A percentile compares a stretch with the other conserved stretches of the same genome.
These are phyloP conservation scores for Ustilago loliicola DNA, from an alignment of 1,284 basidiomycete species.

Conservation along the genomic window DNA sequence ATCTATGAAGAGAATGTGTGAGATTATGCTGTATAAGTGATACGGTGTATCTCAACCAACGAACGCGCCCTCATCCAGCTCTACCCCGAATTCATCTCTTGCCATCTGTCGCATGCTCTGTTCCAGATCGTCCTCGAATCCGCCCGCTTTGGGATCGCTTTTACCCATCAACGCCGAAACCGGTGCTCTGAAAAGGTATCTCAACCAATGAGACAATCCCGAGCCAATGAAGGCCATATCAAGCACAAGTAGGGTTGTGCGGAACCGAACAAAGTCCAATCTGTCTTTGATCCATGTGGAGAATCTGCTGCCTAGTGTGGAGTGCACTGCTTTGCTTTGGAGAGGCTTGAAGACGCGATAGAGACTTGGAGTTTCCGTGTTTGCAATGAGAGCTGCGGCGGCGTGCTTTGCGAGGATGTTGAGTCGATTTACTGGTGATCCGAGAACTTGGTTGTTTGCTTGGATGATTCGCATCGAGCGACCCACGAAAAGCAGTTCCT, in stretches of 20 bases:
- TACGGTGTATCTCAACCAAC: slow-evolving; percentile 23
- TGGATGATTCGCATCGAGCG: slow-evolving; percentile 64
- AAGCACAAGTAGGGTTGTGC: slow-evolving; percentile 53
- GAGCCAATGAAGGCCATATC: slow-evolving; percentile 56
- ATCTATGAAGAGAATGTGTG: not conserved
- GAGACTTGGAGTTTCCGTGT: slow-evolving; percentile 39
- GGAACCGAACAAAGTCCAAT: slow-evolving; percentile 56
- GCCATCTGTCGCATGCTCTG: slow-evolving; percentile 61
- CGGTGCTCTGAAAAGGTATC: slow-evolving; percentile 37
- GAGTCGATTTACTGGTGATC: slow-evolving; percentile 66
- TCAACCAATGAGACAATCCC: slow-evolving; percentile 43
- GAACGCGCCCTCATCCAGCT: slow-evolving; percentile 61
- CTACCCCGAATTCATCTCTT: slow-evolving; percentile 61
- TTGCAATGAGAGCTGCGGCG: slow-evolving; percentile 53
- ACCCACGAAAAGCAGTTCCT: slow-evolving; percentile 64
- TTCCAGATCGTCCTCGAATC: slow-evolving; percentile 66
- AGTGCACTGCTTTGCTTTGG: not conserved
- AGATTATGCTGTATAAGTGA: not conserved
- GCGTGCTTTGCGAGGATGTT: slow-evolving; percentile 67
- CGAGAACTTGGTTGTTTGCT: slow-evolving; percentile 63
- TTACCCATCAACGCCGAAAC: slow-evolving; percentile 30
- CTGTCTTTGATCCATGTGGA: slow-evolving; percentile 47
- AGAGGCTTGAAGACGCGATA: slow-evolving; percentile 53
- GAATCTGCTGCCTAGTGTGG: slow-evolving; percentile 28
- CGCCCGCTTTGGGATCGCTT: slow-evolving; percentile 35